Evolutionary conservation across 1,284 basidiomycete species (phyloP).

Genomic region (Trametes polyzona): DNA sequence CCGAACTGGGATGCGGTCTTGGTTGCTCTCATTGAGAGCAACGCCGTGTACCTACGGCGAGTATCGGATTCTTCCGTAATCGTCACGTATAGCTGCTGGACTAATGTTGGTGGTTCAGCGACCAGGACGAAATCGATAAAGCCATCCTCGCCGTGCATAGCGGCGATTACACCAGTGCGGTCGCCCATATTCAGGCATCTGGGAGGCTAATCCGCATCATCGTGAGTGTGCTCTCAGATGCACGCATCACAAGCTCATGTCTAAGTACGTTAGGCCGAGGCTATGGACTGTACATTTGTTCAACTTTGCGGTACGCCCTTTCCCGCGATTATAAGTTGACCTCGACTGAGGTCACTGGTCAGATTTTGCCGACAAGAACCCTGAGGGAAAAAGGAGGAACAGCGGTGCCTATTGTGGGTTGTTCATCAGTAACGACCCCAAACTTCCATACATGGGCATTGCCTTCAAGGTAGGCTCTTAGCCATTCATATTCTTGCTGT

Average conservation of each 20-base stretch:
- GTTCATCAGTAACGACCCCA: slow-evolving; percentile 4
- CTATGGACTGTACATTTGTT: slow-evolving; percentile 7
- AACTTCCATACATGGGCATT: slow-evolving; percentile 9
- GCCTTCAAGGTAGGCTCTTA: slow-evolving; percentile 12
- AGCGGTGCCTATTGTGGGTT: slow-evolving; percentile 9
- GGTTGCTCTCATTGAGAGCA: slow-evolving; percentile 13
- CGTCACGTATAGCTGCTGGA: not conserved
- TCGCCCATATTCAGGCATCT: slow-evolving; percentile 1
- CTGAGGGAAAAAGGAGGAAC: not conserved
- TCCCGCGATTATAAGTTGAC: no score
- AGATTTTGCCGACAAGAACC: slow-evolving; percentile 1
- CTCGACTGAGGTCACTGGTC: no score
- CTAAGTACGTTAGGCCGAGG: no score
- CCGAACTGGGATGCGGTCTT: slow-evolving; percentile 17
- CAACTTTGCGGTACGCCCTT: slow-evolving; percentile 1
- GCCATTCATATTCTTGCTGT: no score
- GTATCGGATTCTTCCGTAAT: not conserved
- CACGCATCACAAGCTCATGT: no score
- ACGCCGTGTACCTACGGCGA: slow-evolving; percentile 14
- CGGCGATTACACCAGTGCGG: not conserved
- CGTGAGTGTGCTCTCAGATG: no score
- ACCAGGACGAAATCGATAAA: not conserved
- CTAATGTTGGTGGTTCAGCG: not conserved
- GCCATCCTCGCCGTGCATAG: slow-evolving; percentile 5
- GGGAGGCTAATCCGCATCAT: slow-evolving; percentile 8